phyloP scores from a whole-genome alignment of 352 stramenopile genomes.

The Thalassiosira exigua region DNA sequence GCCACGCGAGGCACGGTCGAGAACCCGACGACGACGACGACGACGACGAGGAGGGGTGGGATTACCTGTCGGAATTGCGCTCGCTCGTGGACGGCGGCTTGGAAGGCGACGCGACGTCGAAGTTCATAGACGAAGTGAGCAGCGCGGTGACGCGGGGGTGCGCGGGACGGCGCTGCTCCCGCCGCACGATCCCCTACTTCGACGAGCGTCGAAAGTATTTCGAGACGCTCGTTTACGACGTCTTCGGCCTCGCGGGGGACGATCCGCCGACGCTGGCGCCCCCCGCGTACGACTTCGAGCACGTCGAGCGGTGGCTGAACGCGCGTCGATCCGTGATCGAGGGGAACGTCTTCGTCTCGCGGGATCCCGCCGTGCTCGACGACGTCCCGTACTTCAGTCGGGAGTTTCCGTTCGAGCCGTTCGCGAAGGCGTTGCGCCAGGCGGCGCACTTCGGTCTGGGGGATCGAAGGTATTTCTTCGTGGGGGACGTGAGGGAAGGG shows the following conservation, averaged over 20 bases:
- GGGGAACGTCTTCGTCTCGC: slow-evolving; percentile 39
- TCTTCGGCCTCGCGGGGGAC: slow-evolving; percentile 29
- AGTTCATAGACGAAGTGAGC: slow-evolving; percentile 18
- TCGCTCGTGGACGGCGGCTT: neutral
- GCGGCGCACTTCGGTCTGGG: slow-evolving; percentile 27
- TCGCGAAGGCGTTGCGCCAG: slow-evolving; percentile 20
- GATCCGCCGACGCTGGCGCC: too few species aligned
- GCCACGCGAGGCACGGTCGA: too few species aligned
- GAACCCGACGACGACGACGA: too few species aligned
- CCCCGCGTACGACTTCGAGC: slow-evolving; percentile 31
- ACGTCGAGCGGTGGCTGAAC: slow-evolving; percentile 32
- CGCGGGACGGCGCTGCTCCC: slow-evolving; percentile 20
- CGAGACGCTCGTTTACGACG: slow-evolving; percentile 39
- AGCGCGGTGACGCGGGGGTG: slow-evolving; percentile 56
- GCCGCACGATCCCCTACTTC: slow-evolving; percentile 32
- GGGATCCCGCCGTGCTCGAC: slow-evolving; percentile 20
- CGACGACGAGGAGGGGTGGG: slow-evolving; percentile 2
- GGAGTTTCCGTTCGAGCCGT: slow-evolving; percentile 28
- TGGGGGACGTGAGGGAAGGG: slow-evolving; percentile 15
- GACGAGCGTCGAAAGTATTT: slow-evolving; percentile 45
- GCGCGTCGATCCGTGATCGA: slow-evolving; percentile 42
- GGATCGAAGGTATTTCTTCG: slow-evolving; percentile 30
- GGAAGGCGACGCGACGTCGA: neutral
- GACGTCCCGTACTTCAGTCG: slow-evolving; percentile 35
- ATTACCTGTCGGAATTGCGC: slow-evolving; percentile 5